Evolutionary conservation across 306 rosid species (phyloP).

Genomic region (Elaeagnus macrophylla): DNA sequence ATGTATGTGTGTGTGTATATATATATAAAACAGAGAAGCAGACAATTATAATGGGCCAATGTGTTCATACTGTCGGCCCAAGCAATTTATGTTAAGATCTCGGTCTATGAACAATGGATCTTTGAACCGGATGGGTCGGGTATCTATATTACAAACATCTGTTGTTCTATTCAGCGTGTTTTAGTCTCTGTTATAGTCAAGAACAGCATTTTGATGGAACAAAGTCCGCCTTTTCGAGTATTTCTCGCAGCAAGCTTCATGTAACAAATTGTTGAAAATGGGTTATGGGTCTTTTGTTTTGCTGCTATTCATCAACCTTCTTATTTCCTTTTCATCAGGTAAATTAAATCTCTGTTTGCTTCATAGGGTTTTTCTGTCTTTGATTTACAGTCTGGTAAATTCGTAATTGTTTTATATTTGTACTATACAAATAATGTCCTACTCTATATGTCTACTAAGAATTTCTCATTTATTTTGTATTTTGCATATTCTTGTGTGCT

Average conservation of each 20-base stretch:
- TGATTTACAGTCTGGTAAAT: conserved; percentile 5
- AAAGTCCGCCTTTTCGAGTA: not conserved
- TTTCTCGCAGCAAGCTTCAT: conserved; percentile 1
- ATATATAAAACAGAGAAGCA: too few species aligned
- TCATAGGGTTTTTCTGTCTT: not conserved
- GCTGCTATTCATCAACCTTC: conserved; percentile 41
- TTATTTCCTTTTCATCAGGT: conserved; percentile 44
- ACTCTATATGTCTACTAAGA: too few species aligned
- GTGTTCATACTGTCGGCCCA: too few species aligned
- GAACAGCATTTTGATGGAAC: not conserved
- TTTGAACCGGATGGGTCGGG: too few species aligned
- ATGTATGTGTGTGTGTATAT: too few species aligned
- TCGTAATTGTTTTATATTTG: not conserved
- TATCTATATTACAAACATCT: not conserved
- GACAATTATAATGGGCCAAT: too few species aligned
- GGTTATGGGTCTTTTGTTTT: conserved; percentile 33
- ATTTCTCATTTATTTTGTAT: too few species aligned
- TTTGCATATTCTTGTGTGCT: too few species aligned
- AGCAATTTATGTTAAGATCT: too few species aligned
- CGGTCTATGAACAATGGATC: too few species aligned
- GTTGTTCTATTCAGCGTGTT: not conserved
- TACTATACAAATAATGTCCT: too few species aligned
- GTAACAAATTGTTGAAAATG: conserved; percentile 18
- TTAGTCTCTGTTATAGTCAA: not conserved
- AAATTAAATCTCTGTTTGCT: not conserved